Evolutionary conservation across 1,284 basidiomycete species (phyloP), one percentile per base, ranked within the genome.

Genomic region (Melampsora abietis-canadensis): DNA sequence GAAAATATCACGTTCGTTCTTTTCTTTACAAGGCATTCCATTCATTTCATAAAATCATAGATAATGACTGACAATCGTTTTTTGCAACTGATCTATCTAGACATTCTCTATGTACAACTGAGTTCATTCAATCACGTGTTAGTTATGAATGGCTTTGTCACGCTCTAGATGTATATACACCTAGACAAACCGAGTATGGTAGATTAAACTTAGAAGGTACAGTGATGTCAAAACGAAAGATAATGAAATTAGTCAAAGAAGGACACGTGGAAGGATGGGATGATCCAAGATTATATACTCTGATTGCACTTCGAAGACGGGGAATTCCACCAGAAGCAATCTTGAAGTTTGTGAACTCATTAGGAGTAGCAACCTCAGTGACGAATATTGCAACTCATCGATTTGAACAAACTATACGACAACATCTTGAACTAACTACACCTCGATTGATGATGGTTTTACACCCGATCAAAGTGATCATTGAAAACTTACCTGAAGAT

Each of bases 101-200:
- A 48, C 96, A 99, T 85, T 98, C 96, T 2, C 86, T 99, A 21
- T 99, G 96, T 82, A 99, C 96, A 1, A 89, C 88, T 54, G 96
- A 99, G 82, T 99, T 99, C 82, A 89, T 98, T 78, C 88, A 90
- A n/a, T 93, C 94, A 10, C 90, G 96, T 72, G 92, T 94, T 81
- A 96, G 94, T 0, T 98, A 99, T 82, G 96, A 99, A 80, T 99
- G 96, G 96, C 87, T 99, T 17, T 99, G 96, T 81, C 95, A 99
- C 81, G 92, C 92, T 2, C 85, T 98, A 40, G 90, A 92, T 77
- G 90, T 98, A 2, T 99, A 98, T 87, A 97, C 95, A 82, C 94
- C 96, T n/a, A 89, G 90, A 77, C 96, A 99, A 84, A 95, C 92
- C 76, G 96, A 99, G 82, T 98, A 94, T 80, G 96, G 96, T 37